Evolutionary conservation across 345 rosid species (phyloP), one percentile per base, ranked within the genome.

Genomic region (Pseudoturritis turrita): DNA sequence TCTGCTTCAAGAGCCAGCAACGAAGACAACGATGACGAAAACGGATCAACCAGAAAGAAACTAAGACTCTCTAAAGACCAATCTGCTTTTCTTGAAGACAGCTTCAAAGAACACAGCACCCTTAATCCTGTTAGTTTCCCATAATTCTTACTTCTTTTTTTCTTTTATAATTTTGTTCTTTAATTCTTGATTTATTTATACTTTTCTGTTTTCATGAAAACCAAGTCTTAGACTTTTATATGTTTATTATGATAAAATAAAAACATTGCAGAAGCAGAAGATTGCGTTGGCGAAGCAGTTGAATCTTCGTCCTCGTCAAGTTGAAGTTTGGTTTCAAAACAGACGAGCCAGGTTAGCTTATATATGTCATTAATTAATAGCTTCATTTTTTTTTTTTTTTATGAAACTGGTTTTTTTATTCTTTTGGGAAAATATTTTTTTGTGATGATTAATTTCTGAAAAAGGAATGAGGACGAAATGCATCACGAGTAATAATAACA

Each of bases 301-400:
- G 80, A 88, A 84, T 83, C 97, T 94, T 56, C 92, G 96, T 52
- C 96, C 98, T 41, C 86, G 96, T 40, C 98, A 94, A 57, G 92
- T 94, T 4, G 98, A 94, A 82, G 98, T 91, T 8, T 94, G 98
- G 98, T 94, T 94, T 77, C 98, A 94, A 58, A 94, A 91, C 80
- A 81, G 98, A 76, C 83, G 98, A 82, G 98, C 98, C 56, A 86
- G 98, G 98, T 94, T 72, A 19, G 77, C 23, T 59, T 46, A 65
- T n/a, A n/a, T n/a, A 6, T 31, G 6, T 31, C 39, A 25, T 28
- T 22, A 0, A 51, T 25, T 13, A 10, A 2, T 11, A 58, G 12
- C 11, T 56, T 41, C 35, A 26, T 33, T 21, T 59, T 52, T 7
- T 41, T 21, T 59, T 52, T 6, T 10, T 69, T n/a, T 2, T 40